Conservation (phyloP, 2,329 filamentous ascomycete genomes). For the Colletotrichum tofieldiae region DNA sequence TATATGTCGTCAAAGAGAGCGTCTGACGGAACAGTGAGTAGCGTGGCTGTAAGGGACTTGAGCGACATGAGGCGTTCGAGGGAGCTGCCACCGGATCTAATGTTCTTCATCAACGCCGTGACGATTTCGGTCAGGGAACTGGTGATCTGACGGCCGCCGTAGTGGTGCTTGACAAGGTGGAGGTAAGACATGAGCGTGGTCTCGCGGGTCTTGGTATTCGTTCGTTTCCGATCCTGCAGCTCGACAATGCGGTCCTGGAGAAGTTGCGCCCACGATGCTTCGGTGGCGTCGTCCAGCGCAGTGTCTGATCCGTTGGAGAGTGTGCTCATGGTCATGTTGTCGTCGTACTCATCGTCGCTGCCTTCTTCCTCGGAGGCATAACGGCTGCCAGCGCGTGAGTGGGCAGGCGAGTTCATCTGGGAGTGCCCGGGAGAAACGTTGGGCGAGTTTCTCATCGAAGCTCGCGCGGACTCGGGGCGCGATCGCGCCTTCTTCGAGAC, state of each 20-base stretch:
- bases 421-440: conserved; percentile 73
- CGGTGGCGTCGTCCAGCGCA: conserved; percentile 71
- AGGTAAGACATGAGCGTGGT: conserved; percentile 74
- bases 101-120: conserved; percentile 77
- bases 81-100: conserved; percentile 78
- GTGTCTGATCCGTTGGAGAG: conserved; percentile 60
- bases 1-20: conserved; percentile 76
- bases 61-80: conserved; percentile 80
- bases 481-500: conserved; percentile 78
- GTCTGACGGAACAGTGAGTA: conserved; percentile 77
- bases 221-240: conserved; percentile 82
- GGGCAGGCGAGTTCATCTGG: conserved; percentile 69
- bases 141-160: conserved; percentile 74
- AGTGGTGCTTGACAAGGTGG: conserved; percentile 78
- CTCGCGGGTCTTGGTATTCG: conserved; percentile 80
- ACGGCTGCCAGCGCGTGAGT: conserved; percentile 73
- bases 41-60: conserved; percentile 79
- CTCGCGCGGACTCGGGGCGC: conserved; percentile 68
- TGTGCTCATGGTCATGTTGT: conserved; percentile 62
- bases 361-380: conserved; percentile 77
- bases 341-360: conserved; percentile 68
- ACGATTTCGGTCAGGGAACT: conserved; percentile 73
- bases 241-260: conserved; percentile 78
- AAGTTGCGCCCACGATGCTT: conserved; percentile 73
- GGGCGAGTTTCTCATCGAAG: conserved; percentile 71